These are phyloP conservation scores for Theileria equi DNA, from an alignment of 169 alveolate species.

Conservation along the genomic window DNA sequence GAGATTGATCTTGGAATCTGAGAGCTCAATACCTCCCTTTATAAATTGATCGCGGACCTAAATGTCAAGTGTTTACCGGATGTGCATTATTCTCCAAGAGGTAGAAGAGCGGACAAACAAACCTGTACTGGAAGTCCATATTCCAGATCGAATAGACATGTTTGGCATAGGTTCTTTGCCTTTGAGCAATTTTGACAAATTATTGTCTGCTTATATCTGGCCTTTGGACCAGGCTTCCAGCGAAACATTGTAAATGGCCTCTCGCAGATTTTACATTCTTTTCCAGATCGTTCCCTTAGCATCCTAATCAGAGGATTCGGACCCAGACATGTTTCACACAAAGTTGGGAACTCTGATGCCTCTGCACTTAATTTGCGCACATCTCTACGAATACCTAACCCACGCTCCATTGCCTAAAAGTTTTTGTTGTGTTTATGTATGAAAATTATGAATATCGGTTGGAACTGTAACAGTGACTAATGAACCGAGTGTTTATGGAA, in stretches of 20 bases:
- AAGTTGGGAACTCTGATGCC: conserved; percentile 93
- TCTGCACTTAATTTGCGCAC: conserved; percentile 78
- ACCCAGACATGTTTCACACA: conserved; percentile 97
- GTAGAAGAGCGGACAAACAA: conserved; percentile 43
- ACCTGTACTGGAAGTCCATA: conserved; percentile 96
- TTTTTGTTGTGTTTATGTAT: too few species aligned
- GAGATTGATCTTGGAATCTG: conserved; percentile 73
- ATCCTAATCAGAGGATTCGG: conserved; percentile 95
- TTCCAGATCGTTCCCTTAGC: conserved; percentile 91
- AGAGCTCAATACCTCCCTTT: conserved; percentile 60
- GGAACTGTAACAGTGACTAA: too few species aligned
- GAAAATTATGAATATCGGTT: too few species aligned
- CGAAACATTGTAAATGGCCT: conserved; percentile 96
- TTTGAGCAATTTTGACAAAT: conserved; percentile 97
- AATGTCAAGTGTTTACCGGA: background rate
- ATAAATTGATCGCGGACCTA: conserved; percentile 61
- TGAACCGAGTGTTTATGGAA: too few species aligned
- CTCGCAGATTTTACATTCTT: conserved; percentile 95
- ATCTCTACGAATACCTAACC: conserved; percentile 78
- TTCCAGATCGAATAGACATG: conserved; percentile 95
- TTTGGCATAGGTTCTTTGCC: conserved; percentile 96
- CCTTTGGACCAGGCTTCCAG: conserved; percentile 95
- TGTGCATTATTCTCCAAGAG: background rate
- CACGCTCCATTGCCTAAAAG: too few species aligned
- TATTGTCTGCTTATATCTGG: conserved; percentile 93